Base-by-base conservation (phyloP, 345 rosid species). In the Leavenworthia alabamica region DNA sequence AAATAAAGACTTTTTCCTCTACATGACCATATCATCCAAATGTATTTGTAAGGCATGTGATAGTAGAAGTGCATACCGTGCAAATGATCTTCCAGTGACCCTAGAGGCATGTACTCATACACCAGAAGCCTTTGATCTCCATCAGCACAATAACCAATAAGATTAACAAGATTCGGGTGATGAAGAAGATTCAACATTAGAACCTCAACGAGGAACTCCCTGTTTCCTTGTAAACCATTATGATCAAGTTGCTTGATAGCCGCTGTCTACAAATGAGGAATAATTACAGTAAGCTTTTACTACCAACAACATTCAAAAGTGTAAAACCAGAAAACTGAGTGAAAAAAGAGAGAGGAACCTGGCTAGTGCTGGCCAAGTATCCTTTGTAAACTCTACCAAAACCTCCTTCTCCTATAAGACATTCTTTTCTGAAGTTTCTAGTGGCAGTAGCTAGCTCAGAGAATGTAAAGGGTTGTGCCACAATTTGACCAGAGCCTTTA, bases 41-140 rank as follows among this genome's bases (percentile, higher is more conserved):
- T 3, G 29, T 31, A 59, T 22, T 2, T 8, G 11, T 15, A n/a
- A 39, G 36, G 27, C 16, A 19, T 14, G 26, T 49, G 17, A 32
- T 45, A 19, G 5, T 41, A 17, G 51, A 53, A 28, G 55, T 16
- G 27, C 35, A 36, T 82, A 90, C 97, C 97, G 14, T 82, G 80
- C 52, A 90, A 66, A 76, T 90, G 95, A 54, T 85, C 92, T 79
- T 87, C 95, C 53, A 90, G 64, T 35, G 93, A 87, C 26, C 95
- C 96, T 43, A 90, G 67, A 1, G 97, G 83, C 93, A 90, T 87
- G 71, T 83, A 86, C 52, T 90, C 97, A 23, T 90, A 90, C 32
- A 86, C 92, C 70, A 90, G 74, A 76, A 86, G 97, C 78, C 95
- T 80, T 71, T 89, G 97, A 78, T 89, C 97, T 66, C 97, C 97